These are phyloP conservation scores for Globisporangium alternatum DNA, from an alignment of 352 stramenopile species.

Conservation along the genomic window DNA sequence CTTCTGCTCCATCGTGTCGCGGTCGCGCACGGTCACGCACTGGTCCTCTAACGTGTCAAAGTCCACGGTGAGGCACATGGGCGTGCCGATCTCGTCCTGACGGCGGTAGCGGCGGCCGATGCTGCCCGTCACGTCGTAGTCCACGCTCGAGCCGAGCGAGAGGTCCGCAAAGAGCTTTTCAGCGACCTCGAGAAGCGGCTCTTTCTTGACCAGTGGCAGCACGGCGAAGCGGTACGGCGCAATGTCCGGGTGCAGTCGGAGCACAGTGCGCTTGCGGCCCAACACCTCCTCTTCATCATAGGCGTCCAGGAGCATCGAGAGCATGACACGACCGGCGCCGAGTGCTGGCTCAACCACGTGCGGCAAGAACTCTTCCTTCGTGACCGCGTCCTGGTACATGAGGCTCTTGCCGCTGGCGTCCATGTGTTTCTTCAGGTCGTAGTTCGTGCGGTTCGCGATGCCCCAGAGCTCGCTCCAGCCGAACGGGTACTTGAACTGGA, in stretches of 20 bases:
- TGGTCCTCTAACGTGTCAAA: slow-evolving; percentile 96
- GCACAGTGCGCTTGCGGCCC: slow-evolving; percentile 69
- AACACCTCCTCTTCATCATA: slow-evolving; percentile 95
- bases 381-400: slow-evolving; percentile 55
- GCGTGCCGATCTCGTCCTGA: slow-evolving; percentile 97
- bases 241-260: slow-evolving; percentile 93
- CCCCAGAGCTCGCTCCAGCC: slow-evolving; percentile 96
- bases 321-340: slow-evolving; percentile 90
- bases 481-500: slow-evolving; percentile 98
- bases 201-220: slow-evolving; percentile 95
- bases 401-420: slow-evolving; percentile 91
- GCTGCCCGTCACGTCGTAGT: slow-evolving; percentile 91
- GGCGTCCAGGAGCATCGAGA: slow-evolving; percentile 93
- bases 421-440: slow-evolving; percentile 95
- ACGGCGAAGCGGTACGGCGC: slow-evolving; percentile 92
- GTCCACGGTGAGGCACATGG: slow-evolving; percentile 97
- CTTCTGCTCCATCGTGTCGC: slow-evolving; percentile 95
- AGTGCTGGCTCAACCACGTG: slow-evolving; percentile 93
- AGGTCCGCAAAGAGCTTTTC: slow-evolving; percentile 91
- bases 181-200: slow-evolving; percentile 86
- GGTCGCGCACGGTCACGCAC: slow-evolving; percentile 94
- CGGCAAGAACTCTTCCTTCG: slow-evolving; percentile 90
- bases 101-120: slow-evolving; percentile 91
- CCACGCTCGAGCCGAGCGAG: slow-evolving; percentile 82
- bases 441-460: slow-evolving; percentile 94